Evolutionary conservation across 306 rosid genomes (phyloP).

Genomic region (Betula pendula): DNA sequence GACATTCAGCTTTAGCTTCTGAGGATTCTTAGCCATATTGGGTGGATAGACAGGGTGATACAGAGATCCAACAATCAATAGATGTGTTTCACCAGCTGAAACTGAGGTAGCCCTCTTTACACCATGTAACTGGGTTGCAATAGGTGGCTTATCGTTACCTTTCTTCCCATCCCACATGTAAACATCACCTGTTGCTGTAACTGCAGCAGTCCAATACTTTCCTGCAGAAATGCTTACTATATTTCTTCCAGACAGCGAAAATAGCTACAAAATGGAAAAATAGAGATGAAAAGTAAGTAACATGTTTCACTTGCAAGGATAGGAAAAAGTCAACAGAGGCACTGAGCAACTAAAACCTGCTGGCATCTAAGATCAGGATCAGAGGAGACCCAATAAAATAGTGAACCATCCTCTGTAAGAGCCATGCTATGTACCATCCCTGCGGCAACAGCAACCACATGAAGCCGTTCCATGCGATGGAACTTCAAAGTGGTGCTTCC

Average conservation of each 20-base stretch:
- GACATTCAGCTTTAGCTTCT: conserved; percentile 39
- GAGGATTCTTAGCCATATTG: conserved; percentile 37
- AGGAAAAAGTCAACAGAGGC: conserved; percentile 17
- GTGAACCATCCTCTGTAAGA: conserved; percentile 83
- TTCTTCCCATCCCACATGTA: conserved; percentile 94
- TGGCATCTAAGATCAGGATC: conserved; percentile 89
- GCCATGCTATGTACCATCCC: conserved; percentile 87
- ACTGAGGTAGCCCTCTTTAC: conserved; percentile 84
- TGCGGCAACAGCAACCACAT: conserved; percentile 72
- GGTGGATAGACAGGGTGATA: conserved; percentile 72
- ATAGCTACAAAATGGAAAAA: conserved; percentile 44
- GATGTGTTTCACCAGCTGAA: conserved; percentile 91
- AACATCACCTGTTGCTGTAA: conserved; percentile 84
- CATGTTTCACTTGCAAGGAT: conserved; percentile 8
- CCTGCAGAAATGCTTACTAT: conserved; percentile 80
- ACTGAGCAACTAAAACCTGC: conserved; percentile 56
- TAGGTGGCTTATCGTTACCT: conserved; percentile 75
- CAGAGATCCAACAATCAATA: conserved; percentile 73
- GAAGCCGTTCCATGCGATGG: conserved; percentile 76
- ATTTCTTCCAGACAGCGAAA: conserved; percentile 68
- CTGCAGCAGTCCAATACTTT: conserved; percentile 88
- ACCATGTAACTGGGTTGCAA: conserved; percentile 72
- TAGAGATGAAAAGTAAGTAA: conserved; percentile 10
- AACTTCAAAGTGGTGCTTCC: conserved; percentile 78
- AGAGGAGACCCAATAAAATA: conserved; percentile 89